Evolutionary conservation across 1,284 basidiomycete genomes (phyloP).

Genomic region (Rhodofomes roseus): DNA sequence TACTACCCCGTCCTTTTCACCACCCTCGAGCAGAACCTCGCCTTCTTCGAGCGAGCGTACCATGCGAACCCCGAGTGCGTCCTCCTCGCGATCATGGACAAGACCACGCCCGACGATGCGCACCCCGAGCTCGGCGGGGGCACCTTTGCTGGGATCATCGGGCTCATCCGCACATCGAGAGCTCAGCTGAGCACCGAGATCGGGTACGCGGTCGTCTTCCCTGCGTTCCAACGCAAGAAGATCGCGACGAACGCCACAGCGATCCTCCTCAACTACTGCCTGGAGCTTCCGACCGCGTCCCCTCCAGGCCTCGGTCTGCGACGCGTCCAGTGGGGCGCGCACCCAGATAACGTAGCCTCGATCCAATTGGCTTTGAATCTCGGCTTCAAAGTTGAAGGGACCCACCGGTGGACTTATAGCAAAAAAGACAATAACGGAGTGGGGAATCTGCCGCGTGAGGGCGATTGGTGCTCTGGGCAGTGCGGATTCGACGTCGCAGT

Average conservation of each 20-base stretch:
- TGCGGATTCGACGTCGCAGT: conserved; percentile 46
- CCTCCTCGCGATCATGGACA: conserved; percentile 48
- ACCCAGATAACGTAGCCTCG: conserved; percentile 48
- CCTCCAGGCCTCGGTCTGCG: conserved; percentile 52
- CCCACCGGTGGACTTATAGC: conserved; percentile 40
- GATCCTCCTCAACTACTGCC: conserved; percentile 51
- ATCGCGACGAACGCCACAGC: conserved; percentile 61
- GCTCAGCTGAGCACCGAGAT: conserved; percentile 47
- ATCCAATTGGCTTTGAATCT: conserved; percentile 51
- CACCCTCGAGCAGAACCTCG: conserved; percentile 16
- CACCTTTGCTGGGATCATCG: conserved; percentile 25
- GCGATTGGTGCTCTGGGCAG: conserved; percentile 33
- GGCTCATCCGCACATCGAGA: conserved; percentile 23
- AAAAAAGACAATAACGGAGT: not conserved
- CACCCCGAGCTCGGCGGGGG: conserved; percentile 16
- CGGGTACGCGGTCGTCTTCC: conserved; percentile 48
- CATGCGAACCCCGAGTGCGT: conserved; percentile 27
- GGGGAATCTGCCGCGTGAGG: conserved; percentile 23
- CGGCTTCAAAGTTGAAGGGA: conserved; percentile 58
- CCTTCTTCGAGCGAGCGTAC: conserved; percentile 33
- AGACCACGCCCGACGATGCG: conserved; percentile 19
- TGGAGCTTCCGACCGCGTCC: conserved; percentile 42
- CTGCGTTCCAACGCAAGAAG: conserved; percentile 62
- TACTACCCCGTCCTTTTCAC: conserved; percentile 12
- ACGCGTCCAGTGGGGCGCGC: conserved; percentile 63